Conservation (phyloP, 225 moss, liverwort and hornwort species). For the Sphagnum contortum region DNA sequence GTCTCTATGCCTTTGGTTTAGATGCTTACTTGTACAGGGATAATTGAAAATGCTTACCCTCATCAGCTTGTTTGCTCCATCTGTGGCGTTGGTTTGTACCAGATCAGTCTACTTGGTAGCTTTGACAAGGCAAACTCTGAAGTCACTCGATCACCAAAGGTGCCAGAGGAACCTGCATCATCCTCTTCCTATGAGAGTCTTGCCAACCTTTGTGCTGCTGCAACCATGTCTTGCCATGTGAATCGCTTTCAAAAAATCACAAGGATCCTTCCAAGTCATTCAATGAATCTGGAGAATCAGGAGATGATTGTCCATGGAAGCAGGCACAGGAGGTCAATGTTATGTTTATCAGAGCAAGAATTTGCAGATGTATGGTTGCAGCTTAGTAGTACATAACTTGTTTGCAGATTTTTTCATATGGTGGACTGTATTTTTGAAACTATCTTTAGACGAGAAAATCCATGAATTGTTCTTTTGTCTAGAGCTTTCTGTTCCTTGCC, state of each 20-base stretch:
- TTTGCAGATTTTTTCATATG: background rate
- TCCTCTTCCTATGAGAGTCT: slow-evolving; percentile 1
- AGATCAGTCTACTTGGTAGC: too few relatives aligned
- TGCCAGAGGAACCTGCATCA: slow-evolving; percentile 1
- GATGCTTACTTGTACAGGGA: too few relatives aligned
- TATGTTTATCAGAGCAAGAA: background rate
- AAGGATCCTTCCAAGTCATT: background rate
- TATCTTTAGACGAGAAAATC: background rate
- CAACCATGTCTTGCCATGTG: background rate
- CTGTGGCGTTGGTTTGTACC: too few relatives aligned
- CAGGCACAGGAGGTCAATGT: background rate
- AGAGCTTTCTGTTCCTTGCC: too few relatives aligned
- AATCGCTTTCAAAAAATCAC: background rate
- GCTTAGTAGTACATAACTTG: background rate
- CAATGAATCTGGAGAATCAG: background rate
- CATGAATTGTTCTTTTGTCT: background rate
- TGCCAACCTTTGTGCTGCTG: background rate
- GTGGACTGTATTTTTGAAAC: background rate
- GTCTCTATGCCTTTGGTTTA: too few relatives aligned
- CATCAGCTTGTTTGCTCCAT: too few relatives aligned
- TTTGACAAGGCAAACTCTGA: too few relatives aligned
- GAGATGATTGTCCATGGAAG: slow-evolving; percentile 2
- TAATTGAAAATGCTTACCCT: too few relatives aligned
- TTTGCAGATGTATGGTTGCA: background rate
- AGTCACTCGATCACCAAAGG: too few relatives aligned